Conservation (phyloP, 495 filamentous ascomycete genomes). For the Cercophora newfieldiana region DNA sequence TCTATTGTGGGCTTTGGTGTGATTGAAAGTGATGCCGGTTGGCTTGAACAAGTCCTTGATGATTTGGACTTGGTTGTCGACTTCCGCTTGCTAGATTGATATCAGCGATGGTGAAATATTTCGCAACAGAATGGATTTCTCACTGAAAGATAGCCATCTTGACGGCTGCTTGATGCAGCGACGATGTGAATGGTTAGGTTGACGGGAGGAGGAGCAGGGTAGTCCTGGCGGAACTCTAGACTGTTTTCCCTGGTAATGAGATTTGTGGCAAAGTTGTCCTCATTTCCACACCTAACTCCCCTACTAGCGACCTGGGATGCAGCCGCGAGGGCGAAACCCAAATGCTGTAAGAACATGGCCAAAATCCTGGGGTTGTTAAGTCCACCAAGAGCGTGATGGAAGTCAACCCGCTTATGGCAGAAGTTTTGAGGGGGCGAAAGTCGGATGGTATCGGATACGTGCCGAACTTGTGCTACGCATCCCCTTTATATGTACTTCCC, state of each 20-base stretch:
- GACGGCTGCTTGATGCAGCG: background rate
- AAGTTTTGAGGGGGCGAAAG: too few species aligned
- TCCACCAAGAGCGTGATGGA: too few species aligned
- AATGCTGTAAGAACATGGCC: background rate
- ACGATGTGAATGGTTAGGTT: conserved; percentile 13
- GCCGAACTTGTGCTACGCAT: too few species aligned
- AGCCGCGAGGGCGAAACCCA: background rate
- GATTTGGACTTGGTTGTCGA: background rate
- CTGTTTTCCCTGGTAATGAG: background rate
- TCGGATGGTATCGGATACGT: too few species aligned
- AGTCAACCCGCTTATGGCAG: too few species aligned
- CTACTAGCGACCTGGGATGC: background rate
- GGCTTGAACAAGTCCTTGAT: background rate
- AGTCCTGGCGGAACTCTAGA: background rate
- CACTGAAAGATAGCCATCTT: background rate
- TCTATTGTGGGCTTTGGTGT: conserved; percentile 4
- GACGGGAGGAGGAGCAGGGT: background rate
- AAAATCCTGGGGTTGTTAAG: too few species aligned
- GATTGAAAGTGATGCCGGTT: conserved; percentile 3
- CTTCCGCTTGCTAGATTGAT: background rate
- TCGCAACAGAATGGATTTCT: background rate
- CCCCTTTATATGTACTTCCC: too few species aligned
- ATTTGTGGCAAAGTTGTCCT: background rate
- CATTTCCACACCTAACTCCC: background rate
- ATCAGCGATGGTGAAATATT: background rate